Evolutionary conservation across 495 filamentous ascomycete genomes (phyloP).

Genomic region (Neurospora pannonica): DNA sequence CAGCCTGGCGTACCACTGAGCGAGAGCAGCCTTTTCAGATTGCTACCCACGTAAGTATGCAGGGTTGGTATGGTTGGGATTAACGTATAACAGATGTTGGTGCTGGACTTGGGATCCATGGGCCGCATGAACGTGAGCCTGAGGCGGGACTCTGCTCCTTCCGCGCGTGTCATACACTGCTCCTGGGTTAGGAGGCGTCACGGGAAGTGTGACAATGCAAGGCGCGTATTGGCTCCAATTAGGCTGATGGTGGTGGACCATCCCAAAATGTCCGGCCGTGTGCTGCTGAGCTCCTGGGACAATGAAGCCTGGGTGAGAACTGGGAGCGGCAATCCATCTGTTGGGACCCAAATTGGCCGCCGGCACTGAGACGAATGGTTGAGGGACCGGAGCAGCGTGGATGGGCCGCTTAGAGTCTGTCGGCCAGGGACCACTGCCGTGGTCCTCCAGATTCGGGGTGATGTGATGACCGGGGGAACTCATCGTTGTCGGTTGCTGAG

Average conservation of each 20-base stretch:
- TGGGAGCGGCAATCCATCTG: not conserved
- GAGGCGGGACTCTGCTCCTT: not conserved
- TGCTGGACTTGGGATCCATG: not conserved
- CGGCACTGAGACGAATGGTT: not conserved
- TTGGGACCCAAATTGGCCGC: not conserved
- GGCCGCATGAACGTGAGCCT: not conserved
- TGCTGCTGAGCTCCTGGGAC: not conserved
- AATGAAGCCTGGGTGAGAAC: not conserved
- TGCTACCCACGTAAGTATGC: not conserved
- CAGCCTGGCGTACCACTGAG: not conserved
- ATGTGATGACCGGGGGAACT: not conserved
- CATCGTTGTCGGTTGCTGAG: not conserved
- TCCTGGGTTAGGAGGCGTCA: not conserved
- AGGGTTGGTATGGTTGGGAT: not conserved
- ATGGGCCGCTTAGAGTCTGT: not conserved
- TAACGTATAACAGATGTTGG: not conserved
- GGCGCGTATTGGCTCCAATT: not conserved
- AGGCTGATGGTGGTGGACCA: not conserved
- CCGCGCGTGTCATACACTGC: not conserved
- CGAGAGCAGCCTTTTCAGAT: not conserved
- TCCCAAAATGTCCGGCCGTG: not conserved
- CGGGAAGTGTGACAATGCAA: not conserved
- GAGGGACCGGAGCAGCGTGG: not conserved
- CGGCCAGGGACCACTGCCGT: not conserved
- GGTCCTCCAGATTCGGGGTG: not conserved